phyloP scores from a whole-genome alignment of 1,284 basidiomycete genomes.

The Blastosporella zonata region DNA sequence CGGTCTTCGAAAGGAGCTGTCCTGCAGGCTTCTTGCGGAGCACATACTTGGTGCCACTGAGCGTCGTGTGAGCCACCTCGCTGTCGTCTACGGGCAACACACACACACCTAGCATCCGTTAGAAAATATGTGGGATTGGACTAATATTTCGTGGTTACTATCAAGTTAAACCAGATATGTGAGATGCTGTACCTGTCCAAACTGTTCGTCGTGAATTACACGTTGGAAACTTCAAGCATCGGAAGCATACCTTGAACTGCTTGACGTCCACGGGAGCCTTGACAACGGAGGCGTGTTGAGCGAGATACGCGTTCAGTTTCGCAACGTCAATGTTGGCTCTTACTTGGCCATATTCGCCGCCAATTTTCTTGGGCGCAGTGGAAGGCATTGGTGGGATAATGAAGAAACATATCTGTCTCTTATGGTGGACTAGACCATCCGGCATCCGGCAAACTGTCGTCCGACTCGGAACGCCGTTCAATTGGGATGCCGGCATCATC shows the following conservation, averaged over 20 bases:
- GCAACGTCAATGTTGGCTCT: slow-evolving; percentile 68
- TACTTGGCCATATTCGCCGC: slow-evolving; percentile 73
- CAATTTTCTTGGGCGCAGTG: slow-evolving; percentile 45
- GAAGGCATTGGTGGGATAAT: slow-evolving; percentile 31
- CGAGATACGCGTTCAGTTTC: slow-evolving; percentile 69
- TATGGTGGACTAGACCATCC: no score
- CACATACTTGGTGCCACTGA: slow-evolving; percentile 69
- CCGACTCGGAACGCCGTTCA: slow-evolving; percentile 5
- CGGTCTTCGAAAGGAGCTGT: slow-evolving; percentile 80
- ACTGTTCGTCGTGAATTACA: slow-evolving; percentile 40
- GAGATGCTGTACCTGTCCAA: slow-evolving; percentile 63
- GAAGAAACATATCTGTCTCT: no score
- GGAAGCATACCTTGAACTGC: slow-evolving; percentile 77
- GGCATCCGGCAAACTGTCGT: slow-evolving; percentile 7
- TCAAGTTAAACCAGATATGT: slow-evolving; percentile 10
- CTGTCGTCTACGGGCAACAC: not conserved
- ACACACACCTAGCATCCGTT: slow-evolving; percentile 62
- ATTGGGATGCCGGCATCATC: slow-evolving; percentile 13
- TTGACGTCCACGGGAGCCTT: slow-evolving; percentile 74
- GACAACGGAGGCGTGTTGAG: slow-evolving; percentile 54
- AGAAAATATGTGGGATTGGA: slow-evolving; percentile 96
- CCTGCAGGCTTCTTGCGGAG: slow-evolving; percentile 95
- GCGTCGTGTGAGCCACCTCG: not conserved
- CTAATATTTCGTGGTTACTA: slow-evolving; percentile 34
- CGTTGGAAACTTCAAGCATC: slow-evolving; percentile 6